Percentiles rank a stretch among this genome's conserved stretches.
Evolutionary conservation across 768 basidiomycete genomes (phyloP).

Genomic region (Exsudoporus frostii): DNA sequence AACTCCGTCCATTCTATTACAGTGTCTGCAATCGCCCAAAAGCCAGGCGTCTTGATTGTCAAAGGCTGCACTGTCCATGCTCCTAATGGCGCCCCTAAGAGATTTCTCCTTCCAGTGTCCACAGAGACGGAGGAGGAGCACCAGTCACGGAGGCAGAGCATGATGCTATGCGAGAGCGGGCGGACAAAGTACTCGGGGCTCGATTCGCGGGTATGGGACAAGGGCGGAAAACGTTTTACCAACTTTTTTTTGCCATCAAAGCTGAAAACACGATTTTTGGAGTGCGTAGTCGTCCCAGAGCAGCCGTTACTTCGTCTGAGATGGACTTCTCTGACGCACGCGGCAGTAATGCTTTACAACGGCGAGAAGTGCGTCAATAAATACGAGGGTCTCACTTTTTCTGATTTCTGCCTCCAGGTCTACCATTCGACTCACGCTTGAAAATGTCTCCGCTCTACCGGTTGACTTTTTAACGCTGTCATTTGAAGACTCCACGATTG

Average conservation of each 20-base stretch:
- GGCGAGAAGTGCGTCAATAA: conserved; percentile 73
- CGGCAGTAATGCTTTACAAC: conserved; percentile 91
- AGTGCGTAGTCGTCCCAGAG: conserved; percentile 81
- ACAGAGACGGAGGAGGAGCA: conserved; percentile 69
- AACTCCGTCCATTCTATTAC: conserved; percentile 70
- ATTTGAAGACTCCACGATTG: conserved; percentile 89
- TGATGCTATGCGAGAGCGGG: conserved; percentile 60
- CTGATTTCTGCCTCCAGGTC: conserved; percentile 49
- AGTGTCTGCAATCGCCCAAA: conserved; percentile 61
- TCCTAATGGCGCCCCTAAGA: conserved; percentile 63
- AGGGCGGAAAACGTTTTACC: conserved; percentile 40
- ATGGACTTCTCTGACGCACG: conserved; percentile 86
- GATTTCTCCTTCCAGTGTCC: conserved; percentile 73
- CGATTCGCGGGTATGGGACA: conserved; percentile 64
- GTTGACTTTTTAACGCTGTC: conserved; percentile 83
- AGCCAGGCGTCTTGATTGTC: conserved; percentile 64
- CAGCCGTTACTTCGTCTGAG: conserved; percentile 87
- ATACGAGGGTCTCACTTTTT: neutral
- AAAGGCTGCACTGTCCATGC: conserved; percentile 80
- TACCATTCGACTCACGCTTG: conserved; percentile 78
- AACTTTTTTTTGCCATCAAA: conserved; percentile 25
- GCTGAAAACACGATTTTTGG: conserved; percentile 52
- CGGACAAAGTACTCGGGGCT: conserved; percentile 75
- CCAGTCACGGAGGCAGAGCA: conserved; percentile 53
- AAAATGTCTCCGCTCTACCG: conserved; percentile 81